Percentiles rank a stretch among this genome's conserved stretches.
Conservation (phyloP, 495 filamentous ascomycete species). For the Tuber indicum region DNA sequence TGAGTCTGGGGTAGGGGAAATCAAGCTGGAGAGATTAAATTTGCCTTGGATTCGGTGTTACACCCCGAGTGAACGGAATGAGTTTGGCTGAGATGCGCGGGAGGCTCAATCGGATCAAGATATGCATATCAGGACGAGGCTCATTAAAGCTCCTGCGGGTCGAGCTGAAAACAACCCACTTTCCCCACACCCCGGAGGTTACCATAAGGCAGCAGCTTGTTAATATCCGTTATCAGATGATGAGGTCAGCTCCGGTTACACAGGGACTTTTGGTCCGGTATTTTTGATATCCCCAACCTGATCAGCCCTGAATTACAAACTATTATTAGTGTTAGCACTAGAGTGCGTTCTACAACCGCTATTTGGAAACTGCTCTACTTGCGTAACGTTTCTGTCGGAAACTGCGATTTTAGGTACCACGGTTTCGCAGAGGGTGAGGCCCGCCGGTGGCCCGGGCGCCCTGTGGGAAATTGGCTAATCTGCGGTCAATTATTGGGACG, state of each 20-base stretch:
- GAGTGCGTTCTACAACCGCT: not conserved
- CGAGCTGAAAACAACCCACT: not conserved
- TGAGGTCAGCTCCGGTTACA: not conserved
- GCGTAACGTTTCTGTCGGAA: not conserved
- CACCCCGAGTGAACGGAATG: not conserved
- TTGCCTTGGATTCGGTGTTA: not conserved
- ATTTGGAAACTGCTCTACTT: not conserved
- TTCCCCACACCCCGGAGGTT: not conserved
- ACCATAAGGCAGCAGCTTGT: not conserved
- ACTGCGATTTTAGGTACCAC: not conserved
- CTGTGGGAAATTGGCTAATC: not conserved
- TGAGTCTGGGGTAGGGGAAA: not conserved
- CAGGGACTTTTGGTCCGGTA: not conserved
- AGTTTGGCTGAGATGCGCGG: not conserved
- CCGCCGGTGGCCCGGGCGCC: not conserved
- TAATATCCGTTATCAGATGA: not conserved
- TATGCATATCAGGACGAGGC: not conserved
- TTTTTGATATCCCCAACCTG: not conserved
- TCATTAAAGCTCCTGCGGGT: not conserved
- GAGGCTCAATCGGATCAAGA: not conserved
- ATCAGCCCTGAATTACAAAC: not conserved
- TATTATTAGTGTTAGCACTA: not conserved
- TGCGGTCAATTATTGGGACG: not conserved
- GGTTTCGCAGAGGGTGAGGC: not conserved
- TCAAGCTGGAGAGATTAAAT: not conserved